Evolutionary conservation across 208 protist species (phyloP).

Genomic region (Trichomonas vaginalis): DNA sequence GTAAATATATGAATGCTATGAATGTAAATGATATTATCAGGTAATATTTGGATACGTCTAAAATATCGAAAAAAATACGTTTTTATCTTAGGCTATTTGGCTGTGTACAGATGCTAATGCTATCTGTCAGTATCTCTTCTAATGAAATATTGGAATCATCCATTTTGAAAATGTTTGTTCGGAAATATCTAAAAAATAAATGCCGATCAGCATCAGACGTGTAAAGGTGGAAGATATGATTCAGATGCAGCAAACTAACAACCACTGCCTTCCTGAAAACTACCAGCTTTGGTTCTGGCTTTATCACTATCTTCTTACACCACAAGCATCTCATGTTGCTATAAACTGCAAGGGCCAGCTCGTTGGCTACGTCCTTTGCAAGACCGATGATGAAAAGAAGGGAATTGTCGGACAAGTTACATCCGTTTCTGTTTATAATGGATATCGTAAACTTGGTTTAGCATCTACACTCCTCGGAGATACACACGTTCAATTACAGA

Average conservation of each 20-base stretch:
- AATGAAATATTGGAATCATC: no score
- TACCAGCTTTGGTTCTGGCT: conserved; percentile 2
- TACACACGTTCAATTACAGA: background rate
- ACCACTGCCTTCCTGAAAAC: background rate
- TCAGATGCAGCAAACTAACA: background rate
- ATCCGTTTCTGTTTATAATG: background rate
- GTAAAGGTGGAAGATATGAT: background rate
- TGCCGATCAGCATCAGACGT: background rate
- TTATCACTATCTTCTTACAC: background rate
- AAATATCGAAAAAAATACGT: no score
- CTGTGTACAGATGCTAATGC: no score
- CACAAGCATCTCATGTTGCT: background rate
- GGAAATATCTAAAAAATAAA: no score
- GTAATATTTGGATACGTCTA: no score
- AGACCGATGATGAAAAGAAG: background rate
- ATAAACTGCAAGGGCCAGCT: background rate
- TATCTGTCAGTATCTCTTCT: no score
- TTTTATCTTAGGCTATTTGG: no score
- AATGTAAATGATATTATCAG: no score
- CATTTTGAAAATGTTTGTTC: no score
- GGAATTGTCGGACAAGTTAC: background rate
- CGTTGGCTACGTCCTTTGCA: background rate
- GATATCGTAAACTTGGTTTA: background rate
- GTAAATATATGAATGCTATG: no score
- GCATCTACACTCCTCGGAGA: background rate